phyloP scores from a whole-genome alignment of 139 green algal species.

The Mesotaenium endlicherianum region DNA sequence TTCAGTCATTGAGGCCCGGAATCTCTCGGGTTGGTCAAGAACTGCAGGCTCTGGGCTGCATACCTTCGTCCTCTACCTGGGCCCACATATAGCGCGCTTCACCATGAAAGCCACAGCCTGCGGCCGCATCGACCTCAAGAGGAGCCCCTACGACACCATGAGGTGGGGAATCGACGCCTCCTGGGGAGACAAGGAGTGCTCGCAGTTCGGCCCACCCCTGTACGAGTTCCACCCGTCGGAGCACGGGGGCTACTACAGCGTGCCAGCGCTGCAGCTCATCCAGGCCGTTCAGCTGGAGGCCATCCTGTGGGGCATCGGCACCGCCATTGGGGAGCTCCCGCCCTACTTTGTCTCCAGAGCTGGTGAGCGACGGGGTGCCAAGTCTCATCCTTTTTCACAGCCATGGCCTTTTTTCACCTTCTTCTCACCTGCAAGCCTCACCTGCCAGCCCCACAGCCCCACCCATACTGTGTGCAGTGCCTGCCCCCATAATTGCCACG shows the following conservation, averaged over 20 bases:
- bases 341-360: slow-evolving; percentile 51
- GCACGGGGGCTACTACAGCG: slow-evolving; percentile 44
- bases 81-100: slow-evolving; percentile 47
- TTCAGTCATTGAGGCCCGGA: neutral
- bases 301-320: slow-evolving; percentile 49
- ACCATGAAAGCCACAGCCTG: slow-evolving; percentile 46
- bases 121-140: slow-evolving; percentile 49
- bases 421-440: too few relatives aligned
- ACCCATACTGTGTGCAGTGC: too few relatives aligned
- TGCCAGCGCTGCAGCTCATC: slow-evolving; percentile 28
- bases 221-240: slow-evolving; percentile 26
- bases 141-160: slow-evolving; percentile 35
- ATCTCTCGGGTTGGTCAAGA: neutral
- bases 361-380: too few relatives aligned
- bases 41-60: slow-evolving; percentile 41
- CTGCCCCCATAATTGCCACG: too few relatives aligned
- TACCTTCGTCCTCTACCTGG: slow-evolving; percentile 56
- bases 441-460: too few relatives aligned
- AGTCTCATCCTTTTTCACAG: too few relatives aligned
- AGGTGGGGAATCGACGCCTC: slow-evolving; percentile 40
- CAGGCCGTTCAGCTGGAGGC: slow-evolving; percentile 42
- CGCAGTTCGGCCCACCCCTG: slow-evolving; percentile 33
- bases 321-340: slow-evolving; percentile 50
- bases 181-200: slow-evolving; percentile 37
- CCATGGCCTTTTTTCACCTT: too few relatives aligned